phyloP scores from a whole-genome alignment of 116 monocot genomes.

The Posidonia oceanica region DNA sequence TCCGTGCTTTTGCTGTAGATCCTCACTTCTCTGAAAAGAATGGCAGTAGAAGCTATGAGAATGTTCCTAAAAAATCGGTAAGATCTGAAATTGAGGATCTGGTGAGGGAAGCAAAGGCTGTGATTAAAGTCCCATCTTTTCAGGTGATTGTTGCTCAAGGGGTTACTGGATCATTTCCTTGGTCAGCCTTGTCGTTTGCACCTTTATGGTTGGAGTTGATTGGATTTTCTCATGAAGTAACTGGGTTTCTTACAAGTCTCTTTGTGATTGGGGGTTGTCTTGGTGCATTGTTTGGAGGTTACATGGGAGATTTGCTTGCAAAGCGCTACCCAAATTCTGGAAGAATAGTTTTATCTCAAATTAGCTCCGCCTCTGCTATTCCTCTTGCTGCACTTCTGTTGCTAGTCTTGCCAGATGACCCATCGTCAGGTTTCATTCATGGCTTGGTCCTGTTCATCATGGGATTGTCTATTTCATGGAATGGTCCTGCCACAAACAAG shows the following conservation, averaged over 20 bases:
- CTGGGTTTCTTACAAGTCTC: slow-evolving; percentile 53
- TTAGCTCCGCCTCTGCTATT: slow-evolving; percentile 80
- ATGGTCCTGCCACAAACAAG: slow-evolving; percentile 86
- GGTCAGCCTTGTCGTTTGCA: slow-evolving; percentile 88
- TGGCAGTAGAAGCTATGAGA: slow-evolving; percentile 39
- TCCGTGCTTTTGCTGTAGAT: slow-evolving; percentile 60
- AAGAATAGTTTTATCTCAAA: slow-evolving; percentile 86
- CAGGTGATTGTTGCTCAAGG: too few relatives aligned
- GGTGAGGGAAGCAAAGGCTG: too few relatives aligned
- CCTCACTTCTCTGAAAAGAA: slow-evolving; percentile 33
- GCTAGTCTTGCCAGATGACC: slow-evolving; percentile 68
- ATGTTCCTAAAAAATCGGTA: too few relatives aligned
- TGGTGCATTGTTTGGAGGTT: slow-evolving; percentile 79
- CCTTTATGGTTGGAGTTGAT: slow-evolving; percentile 93
- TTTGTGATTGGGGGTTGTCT: slow-evolving; percentile 54
- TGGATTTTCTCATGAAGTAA: slow-evolving; percentile 69
- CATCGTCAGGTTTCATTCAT: slow-evolving; percentile 50
- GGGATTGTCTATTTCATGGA: slow-evolving; percentile 91
- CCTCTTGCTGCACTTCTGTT: slow-evolving; percentile 74
- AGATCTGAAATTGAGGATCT: too few relatives aligned
- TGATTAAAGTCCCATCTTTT: too few relatives aligned
- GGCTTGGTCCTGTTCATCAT: slow-evolving; percentile 63
- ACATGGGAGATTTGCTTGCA: slow-evolving; percentile 75
- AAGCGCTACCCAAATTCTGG: slow-evolving; percentile 63
- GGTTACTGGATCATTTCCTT: too few relatives aligned